These are phyloP conservation scores for Cynara cardunculus DNA, from an alignment of 129 eudicot species.

Conservation along the genomic window DNA sequence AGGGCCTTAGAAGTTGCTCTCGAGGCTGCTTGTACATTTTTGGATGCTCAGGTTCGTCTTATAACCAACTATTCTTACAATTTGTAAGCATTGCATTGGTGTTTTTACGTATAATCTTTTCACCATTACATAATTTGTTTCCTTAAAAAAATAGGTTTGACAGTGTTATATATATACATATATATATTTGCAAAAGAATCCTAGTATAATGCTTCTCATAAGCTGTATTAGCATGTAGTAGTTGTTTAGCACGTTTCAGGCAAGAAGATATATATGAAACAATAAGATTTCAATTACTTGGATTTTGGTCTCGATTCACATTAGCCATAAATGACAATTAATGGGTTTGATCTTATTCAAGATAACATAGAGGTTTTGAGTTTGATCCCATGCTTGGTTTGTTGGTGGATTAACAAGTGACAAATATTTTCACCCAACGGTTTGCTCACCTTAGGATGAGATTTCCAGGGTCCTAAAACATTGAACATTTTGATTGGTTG, in stretches of 20 bases:
- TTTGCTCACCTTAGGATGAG: neutral
- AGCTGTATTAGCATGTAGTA: neutral
- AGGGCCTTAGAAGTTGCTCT: constrained; percentile 97
- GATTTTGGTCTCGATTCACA: neutral
- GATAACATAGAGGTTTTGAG: neutral
- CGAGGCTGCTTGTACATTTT: constrained; percentile 94
- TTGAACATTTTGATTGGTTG: neutral
- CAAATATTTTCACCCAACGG: neutral
- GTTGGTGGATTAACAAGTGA: neutral
- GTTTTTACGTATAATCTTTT: constrained; percentile 1
- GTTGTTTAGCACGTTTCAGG: neutral
- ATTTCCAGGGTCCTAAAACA: neutral
- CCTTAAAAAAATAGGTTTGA: neutral
- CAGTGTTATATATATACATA: too few species aligned
- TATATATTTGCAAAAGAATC: neutral
- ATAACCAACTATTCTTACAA: neutral
- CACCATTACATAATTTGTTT: neutral
- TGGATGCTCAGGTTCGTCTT: constrained; percentile 84
- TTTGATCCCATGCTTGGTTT: neutral
- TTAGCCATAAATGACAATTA: neutral
- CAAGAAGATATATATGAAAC: neutral
- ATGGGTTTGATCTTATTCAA: constrained; percentile 5
- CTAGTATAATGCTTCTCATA: neutral
- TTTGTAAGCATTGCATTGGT: neutral
- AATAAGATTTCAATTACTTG: neutral